Base-by-base conservation (phyloP, 176 grass and related monocot species). In the Carex littledalei region DNA sequence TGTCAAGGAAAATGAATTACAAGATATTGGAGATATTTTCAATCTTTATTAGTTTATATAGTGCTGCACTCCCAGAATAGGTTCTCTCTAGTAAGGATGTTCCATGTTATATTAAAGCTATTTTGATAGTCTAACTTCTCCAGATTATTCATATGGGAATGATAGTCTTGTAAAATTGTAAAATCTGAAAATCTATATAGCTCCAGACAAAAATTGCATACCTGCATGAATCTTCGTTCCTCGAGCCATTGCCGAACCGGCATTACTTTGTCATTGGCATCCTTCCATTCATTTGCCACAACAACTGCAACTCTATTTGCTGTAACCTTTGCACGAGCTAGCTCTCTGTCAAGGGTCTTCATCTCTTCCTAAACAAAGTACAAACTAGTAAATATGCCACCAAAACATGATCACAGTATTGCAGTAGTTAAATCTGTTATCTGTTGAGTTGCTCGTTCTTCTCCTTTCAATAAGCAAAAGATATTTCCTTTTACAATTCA, bases 281-380 rank as follows among this genome's bases (percentile, higher is more conserved):
- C 96, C 88, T 99, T 99, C 96, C 96, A 99, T 70, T 99, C 96
- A 91, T 99, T 99, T 89, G 96, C 96, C 49, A 99, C 96, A 55
- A 99, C 96, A 57, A 99, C 96, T 16, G 96, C 96, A 87, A 98
- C 95, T 84, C 95, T 94, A 65, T 98, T 98, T 32, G 96, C 96
- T 16, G 91, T 90, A 85, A 99, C 96, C 53, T 99, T 99, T 17
- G 96, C 96, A 63, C 96, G 91, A 79, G 96, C 59, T 87, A 99
- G 84, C 67, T 99, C 96, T 78, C 96, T 91, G 45, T 99, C 96
- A 77, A 95, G 96, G 24, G 90, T 99, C 91, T 94, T 99, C 91
- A 84, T 99, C 84, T 99, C 96, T 57, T 99, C 95, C 95, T 98
- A 75, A 67, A 41, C 68, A 74, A n/a, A 88, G 57, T 29, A 68